Base-by-base conservation (phyloP, 352 stramenopile species). In the Globisporangium lucens region DNA sequence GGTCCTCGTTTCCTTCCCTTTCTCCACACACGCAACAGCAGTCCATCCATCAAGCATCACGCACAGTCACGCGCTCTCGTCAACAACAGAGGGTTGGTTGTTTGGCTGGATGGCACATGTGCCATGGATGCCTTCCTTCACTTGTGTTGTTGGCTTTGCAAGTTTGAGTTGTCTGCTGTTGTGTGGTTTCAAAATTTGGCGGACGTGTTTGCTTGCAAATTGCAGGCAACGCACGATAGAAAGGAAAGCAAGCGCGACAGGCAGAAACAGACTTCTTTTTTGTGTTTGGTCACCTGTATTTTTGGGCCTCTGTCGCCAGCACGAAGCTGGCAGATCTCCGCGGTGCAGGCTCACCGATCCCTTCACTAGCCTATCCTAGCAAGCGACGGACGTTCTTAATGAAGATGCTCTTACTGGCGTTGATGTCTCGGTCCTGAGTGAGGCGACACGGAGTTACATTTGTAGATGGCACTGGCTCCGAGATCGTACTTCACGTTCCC, bases 1-100 rank as follows among this genome's bases (percentile, higher is more conserved):
- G 49, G 49, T 55, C 49, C 49, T 55, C n/a, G n/a, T 17, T 13
- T 55, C 49, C 49, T 55, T 17, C 49, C 49, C 49, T 55, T 55
- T 55, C 22, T 55, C 49, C 49, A 30, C 49, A 55, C 49, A 55
- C 49, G 0, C 36, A 55, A 22, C 43, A 51, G 6, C 15, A 24
- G 43, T 51, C 17, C 43, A 51, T 51, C 43, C 43, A 51, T 51
- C 41, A 33, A 33, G 29, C 13, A 49, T n/a, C 41, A n/a, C 3
- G 4, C 41, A 22, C 43, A 51, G 43, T 51, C 43, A 51, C 43
- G 22, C 43, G 17, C 43, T 12, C 43, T 49, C 41, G 8, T 49
- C 41, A 49, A n/a, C 41, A 49, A 4, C 41, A 49, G 41, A 7
- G 17, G 5, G 17, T 12, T 51, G 4, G 13, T 49, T 49, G 17